These are phyloP conservation scores for Fusarium sp. DNA, from an alignment of 2,329 filamentous ascomycete species.

Conservation along the genomic window DNA sequence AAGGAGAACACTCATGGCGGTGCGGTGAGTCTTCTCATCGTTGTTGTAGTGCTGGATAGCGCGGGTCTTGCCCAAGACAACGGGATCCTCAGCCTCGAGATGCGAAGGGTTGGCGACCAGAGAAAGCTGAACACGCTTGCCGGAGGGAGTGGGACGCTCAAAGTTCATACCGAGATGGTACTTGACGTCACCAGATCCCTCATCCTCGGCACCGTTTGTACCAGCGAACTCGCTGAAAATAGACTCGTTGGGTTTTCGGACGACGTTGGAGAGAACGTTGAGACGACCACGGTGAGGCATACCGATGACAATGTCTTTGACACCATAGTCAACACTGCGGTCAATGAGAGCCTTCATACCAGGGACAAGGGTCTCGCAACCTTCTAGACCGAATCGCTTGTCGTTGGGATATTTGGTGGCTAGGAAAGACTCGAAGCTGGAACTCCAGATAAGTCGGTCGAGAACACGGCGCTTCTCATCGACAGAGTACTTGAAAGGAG, in stretches of 20 bases:
- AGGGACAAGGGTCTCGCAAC: slow-evolving; percentile 94
- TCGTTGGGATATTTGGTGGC: slow-evolving; percentile 99
- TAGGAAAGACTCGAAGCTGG: slow-evolving; percentile 94
- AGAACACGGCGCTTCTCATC: slow-evolving; percentile 98
- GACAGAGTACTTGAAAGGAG: slow-evolving; percentile 95
- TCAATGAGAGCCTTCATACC: slow-evolving; percentile 99
- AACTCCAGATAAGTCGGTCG: slow-evolving; percentile 98
- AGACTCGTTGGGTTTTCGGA: slow-evolving; percentile 98
- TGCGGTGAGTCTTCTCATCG: slow-evolving; percentile 87
- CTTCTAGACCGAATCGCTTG: slow-evolving; percentile 98
- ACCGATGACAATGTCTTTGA: slow-evolving; percentile 99
- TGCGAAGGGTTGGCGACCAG: slow-evolving; percentile 98
- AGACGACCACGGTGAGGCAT: slow-evolving; percentile 99
- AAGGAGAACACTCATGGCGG: slow-evolving; percentile 93
- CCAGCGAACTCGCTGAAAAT: slow-evolving; percentile 99
- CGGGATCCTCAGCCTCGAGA: slow-evolving; percentile 96
- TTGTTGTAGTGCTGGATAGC: slow-evolving; percentile 99
- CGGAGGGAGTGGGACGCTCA: slow-evolving; percentile 95
- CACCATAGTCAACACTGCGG: slow-evolving; percentile 95
- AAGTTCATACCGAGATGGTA: slow-evolving; percentile 99
- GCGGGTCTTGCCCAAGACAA: slow-evolving; percentile 95
- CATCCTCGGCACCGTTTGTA: slow-evolving; percentile 85
- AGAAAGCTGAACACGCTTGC: slow-evolving; percentile 98
- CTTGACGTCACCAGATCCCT: slow-evolving; percentile 98
- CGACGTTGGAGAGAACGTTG: slow-evolving; percentile 97